A percentile compares a stretch with the other conserved stretches of the same genome.
Conservation (phyloP, 2,329 filamentous ascomycete genomes). For the Teratosphaeria epicoccoides region DNA sequence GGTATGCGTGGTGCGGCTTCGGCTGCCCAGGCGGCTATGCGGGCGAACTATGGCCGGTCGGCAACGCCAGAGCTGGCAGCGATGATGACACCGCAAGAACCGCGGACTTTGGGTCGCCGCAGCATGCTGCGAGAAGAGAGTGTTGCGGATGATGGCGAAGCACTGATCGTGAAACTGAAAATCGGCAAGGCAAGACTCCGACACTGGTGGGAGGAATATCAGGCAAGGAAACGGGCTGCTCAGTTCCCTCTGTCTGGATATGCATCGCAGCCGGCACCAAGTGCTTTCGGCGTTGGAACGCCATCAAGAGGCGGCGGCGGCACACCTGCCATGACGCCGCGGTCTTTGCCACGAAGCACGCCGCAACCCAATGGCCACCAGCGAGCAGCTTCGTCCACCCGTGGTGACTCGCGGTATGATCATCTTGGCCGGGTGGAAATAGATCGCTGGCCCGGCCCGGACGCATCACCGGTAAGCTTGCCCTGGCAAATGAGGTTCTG, state of each 20-base stretch:
- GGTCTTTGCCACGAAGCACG: slow-evolving; percentile 16
- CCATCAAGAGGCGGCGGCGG: slow-evolving; percentile 11
- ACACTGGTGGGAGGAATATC: slow-evolving; percentile 43
- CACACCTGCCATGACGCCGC: slow-evolving; percentile 19
- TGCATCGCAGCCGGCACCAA: slow-evolving; percentile 19
- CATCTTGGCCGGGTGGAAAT: slow-evolving; percentile 54
- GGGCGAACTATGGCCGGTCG: slow-evolving; percentile 53
- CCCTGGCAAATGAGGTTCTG: neutral
- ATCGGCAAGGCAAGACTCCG: slow-evolving; percentile 62
- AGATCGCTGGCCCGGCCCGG: slow-evolving; percentile 47
- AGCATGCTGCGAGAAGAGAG: slow-evolving; percentile 64
- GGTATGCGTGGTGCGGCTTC: slow-evolving; percentile 82
- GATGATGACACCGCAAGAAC: slow-evolving; percentile 69
- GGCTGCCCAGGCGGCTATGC: slow-evolving; percentile 77
- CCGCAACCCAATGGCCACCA: slow-evolving; percentile 22
- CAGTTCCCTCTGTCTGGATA: slow-evolving; percentile 25
- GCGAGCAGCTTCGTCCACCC: slow-evolving; percentile 11
- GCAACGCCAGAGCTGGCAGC: slow-evolving; percentile 74
- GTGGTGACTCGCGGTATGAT: slow-evolving; percentile 17
- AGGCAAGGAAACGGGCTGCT: slow-evolving; percentile 24
- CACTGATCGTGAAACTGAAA: slow-evolving; percentile 62
- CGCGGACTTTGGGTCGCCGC: slow-evolving; percentile 53
- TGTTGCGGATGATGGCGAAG: slow-evolving; percentile 57
- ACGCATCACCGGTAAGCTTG: slow-evolving; percentile 51
- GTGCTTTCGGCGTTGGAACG: slow-evolving; percentile 8